Base-by-base conservation (phyloP, 1,284 basidiomycete species). In the Phlebopus sp. region DNA sequence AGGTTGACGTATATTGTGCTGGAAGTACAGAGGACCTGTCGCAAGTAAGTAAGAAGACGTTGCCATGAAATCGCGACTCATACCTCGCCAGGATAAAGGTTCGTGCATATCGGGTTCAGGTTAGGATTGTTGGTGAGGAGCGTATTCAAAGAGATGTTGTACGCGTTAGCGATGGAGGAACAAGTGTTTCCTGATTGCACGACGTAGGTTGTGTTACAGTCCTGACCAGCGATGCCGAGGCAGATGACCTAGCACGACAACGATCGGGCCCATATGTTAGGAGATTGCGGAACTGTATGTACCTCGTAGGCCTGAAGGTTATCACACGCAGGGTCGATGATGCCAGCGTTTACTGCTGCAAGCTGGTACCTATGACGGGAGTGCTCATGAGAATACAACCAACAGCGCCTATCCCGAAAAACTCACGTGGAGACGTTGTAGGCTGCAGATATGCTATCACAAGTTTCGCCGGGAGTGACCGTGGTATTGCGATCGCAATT, bases 81-180 rank as follows among this genome's bases (percentile, higher is more conserved):
- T 15, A 66, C 62, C 68, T 77, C 74, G 44, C 58, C 67, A 35
- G 67, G 56, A 56, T 74, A 74, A 19, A 80, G 69, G 62, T 79
- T 79, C 25, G 61, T 65, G 65, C 81, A 83, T 4, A 40, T 58
- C 6, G 58, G 47, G 57, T 76, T 59, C 40, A 84, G 53, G 53
- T 80, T 77, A 7, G 78, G 80, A 66, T 83, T 83, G 64, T 82
- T 82, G 23, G 66, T 58, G 35, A 66, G 52, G 30, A 84, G 63
- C n/a, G 70, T 73, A 25, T 52, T 68, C 43, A 61, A 42, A 17
- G 72, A 56, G 37, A 77, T 71, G 19, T 64, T 63, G 6, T 69
- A 65, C 5, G 52, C 52, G 7, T 46, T 38, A 0, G 71, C 66
- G 38, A 82, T 74, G 4, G 46, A 23, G 2, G 35, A 45, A 56